Base-by-base conservation (phyloP, 768 basidiomycete species). In the Lactarius trivialis region DNA sequence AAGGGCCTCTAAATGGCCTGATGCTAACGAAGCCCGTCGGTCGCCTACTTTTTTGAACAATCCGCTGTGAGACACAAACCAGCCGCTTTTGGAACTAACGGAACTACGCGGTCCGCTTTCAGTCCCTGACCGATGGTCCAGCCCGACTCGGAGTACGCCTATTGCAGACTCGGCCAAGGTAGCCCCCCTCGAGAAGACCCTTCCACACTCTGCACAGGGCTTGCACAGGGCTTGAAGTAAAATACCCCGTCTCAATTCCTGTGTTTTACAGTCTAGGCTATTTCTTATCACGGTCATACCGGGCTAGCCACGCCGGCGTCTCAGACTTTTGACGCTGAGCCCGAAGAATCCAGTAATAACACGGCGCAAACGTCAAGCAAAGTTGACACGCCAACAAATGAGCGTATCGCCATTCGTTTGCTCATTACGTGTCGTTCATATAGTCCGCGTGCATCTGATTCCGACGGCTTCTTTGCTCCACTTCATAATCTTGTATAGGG, bases 31-130 rank as follows among this genome's bases (percentile, higher is more conserved):
- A 33, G 36, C n/a, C 41, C 3, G 52, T 54, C 51, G 24, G 32
- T 32, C 54, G 17, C 39, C 43, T 49, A 57, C 50, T 11, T 62
- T 45, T 62, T 62, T 62, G 61, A 56, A 57, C 56, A 12, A 33
- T n/a, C 52, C 36, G 63, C 54, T 60, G 32, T 45, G 58, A 30
- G 58, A 64, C 48, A 60, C 26, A 50, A 60, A 45, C 63, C 37
- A 53, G 58, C 63, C 63, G 12, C 33, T 60, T 63, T 60, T 60
- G 58, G 63, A 64, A 60, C 39, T 7, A 1, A 11, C 9, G 15
- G 43, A 54, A 28, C 28, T 12, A 24, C 6, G 3, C 54, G 63
- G 54, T 14, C 63, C 37, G 61, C 32, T 28, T n/a, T n/a, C n/a
- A n/a, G n/a, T n/a, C n/a, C n/a, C n/a, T n/a, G n/a, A n/a, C n/a